Base-by-base conservation (phyloP, 2,329 filamentous ascomycete species). In the Diaporthe sp. region DNA sequence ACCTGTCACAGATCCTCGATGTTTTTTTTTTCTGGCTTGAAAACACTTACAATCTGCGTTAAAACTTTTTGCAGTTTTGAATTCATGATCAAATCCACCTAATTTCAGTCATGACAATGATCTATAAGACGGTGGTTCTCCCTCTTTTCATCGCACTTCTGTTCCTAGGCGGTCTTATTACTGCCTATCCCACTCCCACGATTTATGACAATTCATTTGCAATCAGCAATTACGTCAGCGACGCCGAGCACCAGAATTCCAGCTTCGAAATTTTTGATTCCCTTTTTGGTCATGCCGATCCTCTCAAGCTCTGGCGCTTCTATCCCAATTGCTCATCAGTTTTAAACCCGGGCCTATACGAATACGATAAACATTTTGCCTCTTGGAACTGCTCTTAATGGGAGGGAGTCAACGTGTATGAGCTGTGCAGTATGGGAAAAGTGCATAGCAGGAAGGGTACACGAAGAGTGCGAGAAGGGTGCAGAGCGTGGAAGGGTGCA, bases 31-130 rank as follows among this genome's bases (percentile, higher is more conserved):
- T 42, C 15, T 7, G 19, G 1, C 7, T 37, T 37, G n/a, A 3
- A 13, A 7, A 17, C 0, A n/a, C 28, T 5, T 37, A 4, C n/a
- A 7, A 13, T 12, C 8, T 22, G 3, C 1, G 2, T 58, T 8
- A 0, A 58, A 37, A 0, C 9, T 6, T 2, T n/a, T 4, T 1
- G 2, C 2, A 37, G 0, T 1, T 2, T 37, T 37, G 1, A n/a
- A 13, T 37, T 37, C 55, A n/a, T 22, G 6, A 37, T 37, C 9
- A 28, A 1, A 25, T 9, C 9, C 7, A 19, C n/a, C n/a, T n/a
- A n/a, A n/a, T 34, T 25, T 1, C 22, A 61, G n/a, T 3, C 34
- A 61, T 61, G 19, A 13, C 34, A 2, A n/a, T 2, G 3, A 1
- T n/a, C 2, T 8, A 17, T 22, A 61, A 42, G 34, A 42, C 34